Percentiles rank a stretch among this genome's conserved stretches.
Evolutionary conservation across 176 grass and related monocot species (phyloP).

Genomic region (Saccharum officinarum): DNA sequence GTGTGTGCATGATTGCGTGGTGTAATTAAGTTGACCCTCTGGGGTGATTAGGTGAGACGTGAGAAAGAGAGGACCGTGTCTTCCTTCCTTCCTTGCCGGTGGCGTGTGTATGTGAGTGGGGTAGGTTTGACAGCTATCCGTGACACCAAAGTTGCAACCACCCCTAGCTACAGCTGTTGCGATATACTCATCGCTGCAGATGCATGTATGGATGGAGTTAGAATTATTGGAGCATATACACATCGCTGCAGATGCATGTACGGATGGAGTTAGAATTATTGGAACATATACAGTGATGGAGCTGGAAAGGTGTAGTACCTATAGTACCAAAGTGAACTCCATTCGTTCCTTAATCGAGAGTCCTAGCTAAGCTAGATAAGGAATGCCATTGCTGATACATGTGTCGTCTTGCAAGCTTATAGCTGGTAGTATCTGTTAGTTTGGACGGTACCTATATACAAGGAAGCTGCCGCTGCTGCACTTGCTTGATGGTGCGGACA

Average conservation of each 20-base stretch:
- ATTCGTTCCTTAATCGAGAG: too few relatives aligned
- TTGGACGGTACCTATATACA: background rate
- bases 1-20: background rate
- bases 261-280: background rate
- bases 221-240: too few relatives aligned
- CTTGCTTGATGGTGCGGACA: background rate
- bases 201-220: too few relatives aligned
- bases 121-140: conserved; percentile 38
- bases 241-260: background rate
- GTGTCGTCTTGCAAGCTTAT: background rate
- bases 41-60: background rate
- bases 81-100: background rate
- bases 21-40: conserved; percentile 16
- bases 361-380: too few relatives aligned
- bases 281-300: background rate
- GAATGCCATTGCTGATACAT: background rate
- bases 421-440: background rate
- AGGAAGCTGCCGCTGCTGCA: background rate
- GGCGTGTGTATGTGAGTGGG: background rate
- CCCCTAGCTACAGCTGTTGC: background rate
- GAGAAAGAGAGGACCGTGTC: background rate
- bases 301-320: background rate
- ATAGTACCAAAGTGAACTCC: background rate
- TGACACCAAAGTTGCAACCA: conserved; percentile 42
- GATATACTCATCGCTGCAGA: background rate